These are phyloP conservation scores for Funneliformis caledonium DNA, from an alignment of 371 early-diverging fungal genomes.

Conservation along the genomic window DNA sequence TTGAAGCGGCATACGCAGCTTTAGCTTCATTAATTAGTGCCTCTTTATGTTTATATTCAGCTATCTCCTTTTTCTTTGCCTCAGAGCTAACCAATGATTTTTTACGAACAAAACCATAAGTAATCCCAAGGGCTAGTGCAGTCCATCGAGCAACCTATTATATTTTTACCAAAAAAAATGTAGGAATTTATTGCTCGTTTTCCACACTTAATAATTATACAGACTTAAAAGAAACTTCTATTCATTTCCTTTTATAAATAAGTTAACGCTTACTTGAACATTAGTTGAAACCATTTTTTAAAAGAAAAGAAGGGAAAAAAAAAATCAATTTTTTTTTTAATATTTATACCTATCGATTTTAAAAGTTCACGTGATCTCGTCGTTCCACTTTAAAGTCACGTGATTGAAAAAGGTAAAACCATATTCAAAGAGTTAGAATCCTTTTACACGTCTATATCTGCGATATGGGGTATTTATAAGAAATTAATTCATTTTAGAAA, in stretches of 20 bases:
- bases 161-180: background rate
- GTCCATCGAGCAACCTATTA: conserved; percentile 72
- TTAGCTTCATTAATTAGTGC: conserved; percentile 70
- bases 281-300: background rate
- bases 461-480: no score
- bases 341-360: no score
- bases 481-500: no score
- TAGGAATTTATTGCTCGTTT: background rate
- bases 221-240: background rate
- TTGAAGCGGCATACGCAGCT: conserved; percentile 61
- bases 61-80: conserved; percentile 52
- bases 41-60: conserved; percentile 66
- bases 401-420: no score
- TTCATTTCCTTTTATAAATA: background rate
- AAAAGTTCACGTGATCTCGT: no score
- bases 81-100: conserved; percentile 63
- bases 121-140: conserved; percentile 67
- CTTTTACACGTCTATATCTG: no score
- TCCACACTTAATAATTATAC: background rate
- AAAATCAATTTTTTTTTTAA: background rate
- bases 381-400: no score
- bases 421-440: no score
- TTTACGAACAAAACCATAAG: conserved; percentile 68
- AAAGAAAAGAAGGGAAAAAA: background rate
- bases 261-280: background rate